Evolutionary conservation across 169 alveolate species (phyloP), one percentile per base, ranked within the genome.

Genomic region (Prorocentrum cordatum): DNA sequence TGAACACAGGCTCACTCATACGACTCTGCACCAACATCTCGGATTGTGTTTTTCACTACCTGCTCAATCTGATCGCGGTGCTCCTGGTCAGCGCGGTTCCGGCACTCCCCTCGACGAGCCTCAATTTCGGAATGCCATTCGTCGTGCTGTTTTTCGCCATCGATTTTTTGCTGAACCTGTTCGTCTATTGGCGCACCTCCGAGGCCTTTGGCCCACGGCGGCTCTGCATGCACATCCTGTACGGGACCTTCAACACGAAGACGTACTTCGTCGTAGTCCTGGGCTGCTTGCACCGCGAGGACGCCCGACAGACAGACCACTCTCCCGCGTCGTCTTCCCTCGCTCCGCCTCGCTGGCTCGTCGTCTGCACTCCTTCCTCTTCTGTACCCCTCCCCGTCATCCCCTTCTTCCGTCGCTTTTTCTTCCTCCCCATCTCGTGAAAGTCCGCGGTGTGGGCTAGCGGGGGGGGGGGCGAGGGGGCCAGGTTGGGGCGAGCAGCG

Each of bases 201-300:
- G 88, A 77, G 54, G 10, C 35, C 10, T 77, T 77, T 24, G 75
- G 88, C 3, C 32, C 18, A 3, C 73, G 32, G 31, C 88, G 88
- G 4, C 35, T 77, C 24, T 62, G 54, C n/a, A 0, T 59, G 20
- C 88, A 77, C 67, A 45, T 35, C 36, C 72, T 27, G 18, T 77
- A 77, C 9, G 88, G 88, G 20, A 77, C 64, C 33, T 77, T 77
- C 88, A 77, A 77, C 64, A 77, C 88, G 24, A 77, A 77, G 88
- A 77, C 88, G 39, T 77, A 77, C 61, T 77, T 77, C 75, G 5
- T 77, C 35, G 88, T 77, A 32, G 88, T 77, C 26, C 24, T 77
- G 45, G 88, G 88, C 35, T 77, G 73, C 62, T 75, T 77, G 26
- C 27, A 27, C 14, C n/a, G n/a, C n/a, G n/a, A n/a, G n/a, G n/a